These are phyloP conservation scores for Penicillium chermesinum DNA, from an alignment of 495 filamentous ascomycete genomes.

Conservation along the genomic window DNA sequence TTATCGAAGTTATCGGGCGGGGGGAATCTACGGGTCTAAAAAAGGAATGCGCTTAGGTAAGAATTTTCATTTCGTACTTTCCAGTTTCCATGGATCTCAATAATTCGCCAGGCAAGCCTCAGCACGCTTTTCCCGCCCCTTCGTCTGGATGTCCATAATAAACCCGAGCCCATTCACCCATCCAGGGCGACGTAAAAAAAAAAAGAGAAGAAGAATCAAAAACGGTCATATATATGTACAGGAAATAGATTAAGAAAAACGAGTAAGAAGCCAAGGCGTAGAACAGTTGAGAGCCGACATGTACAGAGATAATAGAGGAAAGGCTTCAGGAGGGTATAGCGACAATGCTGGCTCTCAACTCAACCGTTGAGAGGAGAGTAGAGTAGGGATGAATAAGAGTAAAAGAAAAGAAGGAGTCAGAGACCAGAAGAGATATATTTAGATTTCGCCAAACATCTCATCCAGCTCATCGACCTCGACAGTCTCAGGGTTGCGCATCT, in stretches of 20 bases:
- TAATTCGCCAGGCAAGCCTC: slow-evolving; percentile 9
- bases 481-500: slow-evolving; percentile 76
- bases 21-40: background rate
- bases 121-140: slow-evolving; percentile 17
- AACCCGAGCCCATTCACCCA: slow-evolving; percentile 18
- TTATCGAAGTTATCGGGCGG: too few relatives aligned
- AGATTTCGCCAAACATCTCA: slow-evolving; percentile 63
- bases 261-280: slow-evolving; percentile 13
- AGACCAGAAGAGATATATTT: slow-evolving; percentile 9
- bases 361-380: slow-evolving; percentile 14
- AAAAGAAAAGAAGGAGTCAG: background rate
- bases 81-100: slow-evolving; percentile 11
- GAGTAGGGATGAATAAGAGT: background rate
- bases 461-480: slow-evolving; percentile 92
- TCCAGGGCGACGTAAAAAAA: slow-evolving; percentile 19
- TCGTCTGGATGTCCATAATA: background rate
- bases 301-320: slow-evolving; percentile 24
- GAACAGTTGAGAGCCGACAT: slow-evolving; percentile 24
- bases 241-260: slow-evolving; percentile 20
- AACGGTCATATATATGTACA: slow-evolving; percentile 37
- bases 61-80: background rate
- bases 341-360: slow-evolving; percentile 11
- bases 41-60: slow-evolving; percentile 3
- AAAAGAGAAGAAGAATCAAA: slow-evolving; percentile 8
- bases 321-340: slow-evolving; percentile 15